These are phyloP conservation scores for Mollisia scopiformis DNA, from an alignment of 2,329 filamentous ascomycete species.

Conservation along the genomic window DNA sequence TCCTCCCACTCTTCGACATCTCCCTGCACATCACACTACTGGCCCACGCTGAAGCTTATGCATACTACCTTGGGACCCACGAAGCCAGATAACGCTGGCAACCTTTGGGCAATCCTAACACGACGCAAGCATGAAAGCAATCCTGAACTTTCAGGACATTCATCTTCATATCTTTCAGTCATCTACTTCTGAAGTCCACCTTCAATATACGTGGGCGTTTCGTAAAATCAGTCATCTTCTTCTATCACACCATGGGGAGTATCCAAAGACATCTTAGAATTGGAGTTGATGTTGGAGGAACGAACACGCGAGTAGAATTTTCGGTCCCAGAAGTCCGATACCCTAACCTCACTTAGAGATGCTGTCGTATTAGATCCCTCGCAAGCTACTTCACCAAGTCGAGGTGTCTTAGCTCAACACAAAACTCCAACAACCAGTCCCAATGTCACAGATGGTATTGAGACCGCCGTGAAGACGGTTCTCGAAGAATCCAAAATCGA, in stretches of 20 bases:
- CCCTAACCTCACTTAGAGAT: conserved; percentile 33
- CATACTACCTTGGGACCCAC: background rate
- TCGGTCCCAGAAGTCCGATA: too few relatives aligned
- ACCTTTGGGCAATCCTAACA: background rate
- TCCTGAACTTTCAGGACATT: background rate
- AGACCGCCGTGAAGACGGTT: conserved; percentile 24
- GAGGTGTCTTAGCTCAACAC: conserved; percentile 32
- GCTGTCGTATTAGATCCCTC: conserved; percentile 31
- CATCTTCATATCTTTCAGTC: background rate
- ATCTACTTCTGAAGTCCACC: too few relatives aligned
- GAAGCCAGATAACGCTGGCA: too few relatives aligned
- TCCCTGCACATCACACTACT: background rate
- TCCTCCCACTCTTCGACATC: background rate
- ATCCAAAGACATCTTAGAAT: conserved; percentile 26
- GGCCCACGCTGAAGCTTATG: background rate
- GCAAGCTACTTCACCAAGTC: conserved; percentile 26
- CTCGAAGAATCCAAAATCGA: conserved; percentile 24
- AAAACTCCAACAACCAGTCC: conserved; percentile 39
- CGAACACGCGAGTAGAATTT: conserved; percentile 35
- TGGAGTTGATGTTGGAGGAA: conserved; percentile 43
- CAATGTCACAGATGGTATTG: conserved; percentile 30
- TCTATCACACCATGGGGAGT: background rate
- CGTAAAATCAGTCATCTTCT: background rate
- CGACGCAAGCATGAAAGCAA: background rate
- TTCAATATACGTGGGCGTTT: too few relatives aligned